Evolutionary conservation across 2,329 filamentous ascomycete genomes (phyloP).

Genomic region (Pyrenochaeta sp.): DNA sequence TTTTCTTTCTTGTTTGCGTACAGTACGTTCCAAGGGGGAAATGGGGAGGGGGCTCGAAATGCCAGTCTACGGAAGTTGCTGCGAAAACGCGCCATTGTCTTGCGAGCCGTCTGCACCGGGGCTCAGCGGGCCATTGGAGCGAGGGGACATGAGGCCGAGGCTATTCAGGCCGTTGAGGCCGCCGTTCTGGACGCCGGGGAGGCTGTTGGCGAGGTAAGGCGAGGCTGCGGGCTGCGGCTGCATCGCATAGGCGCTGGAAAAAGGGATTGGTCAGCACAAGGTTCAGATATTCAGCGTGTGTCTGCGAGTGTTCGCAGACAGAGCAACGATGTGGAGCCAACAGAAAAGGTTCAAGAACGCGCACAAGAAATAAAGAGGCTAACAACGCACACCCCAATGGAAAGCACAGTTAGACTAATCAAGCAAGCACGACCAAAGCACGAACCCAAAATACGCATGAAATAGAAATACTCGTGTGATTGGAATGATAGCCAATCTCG

Average conservation of each 20-base stretch:
- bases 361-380: too few relatives aligned
- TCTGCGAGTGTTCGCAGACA: too few relatives aligned
- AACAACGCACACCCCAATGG: conserved; percentile 4
- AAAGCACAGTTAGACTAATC: conserved; percentile 27
- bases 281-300: not conserved
- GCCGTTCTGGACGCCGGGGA: conserved; percentile 14
- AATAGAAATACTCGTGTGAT: conserved; percentile 42
- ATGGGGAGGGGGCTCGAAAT: not conserved
- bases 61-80: conserved; percentile 13
- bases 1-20: too few relatives aligned
- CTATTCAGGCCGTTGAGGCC: conserved; percentile 14
- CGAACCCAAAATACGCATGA: not conserved
- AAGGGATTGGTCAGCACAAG: not conserved
- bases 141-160: not conserved
- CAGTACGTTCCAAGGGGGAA: not conserved
- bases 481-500: conserved; percentile 49
- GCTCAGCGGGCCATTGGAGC: conserved; percentile 8
- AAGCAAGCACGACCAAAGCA: conserved; percentile 28
- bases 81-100: conserved; percentile 19
- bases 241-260: conserved; percentile 1
- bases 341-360: too few relatives aligned
- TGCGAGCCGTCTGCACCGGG: conserved; percentile 8
- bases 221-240: conserved; percentile 14
- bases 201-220: conserved; percentile 4
- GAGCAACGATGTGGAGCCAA: conserved; percentile 5